These are phyloP conservation scores for Rhododendron kiyosumense DNA, from an alignment of 148 eudicot genomes.

Conservation along the genomic window DNA sequence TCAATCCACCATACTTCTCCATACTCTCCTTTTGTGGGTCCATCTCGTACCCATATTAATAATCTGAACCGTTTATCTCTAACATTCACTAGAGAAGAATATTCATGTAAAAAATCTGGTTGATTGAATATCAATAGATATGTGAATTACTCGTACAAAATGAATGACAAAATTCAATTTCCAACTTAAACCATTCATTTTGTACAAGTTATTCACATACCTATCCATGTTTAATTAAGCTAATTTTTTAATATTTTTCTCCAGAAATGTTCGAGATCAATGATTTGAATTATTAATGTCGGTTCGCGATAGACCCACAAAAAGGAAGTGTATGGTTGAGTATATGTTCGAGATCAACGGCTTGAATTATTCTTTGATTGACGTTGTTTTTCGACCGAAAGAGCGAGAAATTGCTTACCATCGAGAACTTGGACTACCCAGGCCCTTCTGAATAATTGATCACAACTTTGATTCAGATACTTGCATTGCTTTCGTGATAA, in stretches of 20 bases:
- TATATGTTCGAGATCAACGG: too few relatives aligned
- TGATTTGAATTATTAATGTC: too few relatives aligned
- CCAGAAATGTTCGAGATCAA: too few relatives aligned
- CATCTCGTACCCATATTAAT: neutral
- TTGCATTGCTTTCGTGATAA: neutral
- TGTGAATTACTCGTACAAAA: neutral
- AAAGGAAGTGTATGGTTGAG: neutral
- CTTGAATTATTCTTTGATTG: neutral
- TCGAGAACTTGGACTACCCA: neutral
- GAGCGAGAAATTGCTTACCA: neutral
- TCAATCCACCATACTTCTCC: neutral
- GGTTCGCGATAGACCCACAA: neutral
- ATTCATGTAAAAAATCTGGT: too few relatives aligned
- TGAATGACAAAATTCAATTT: too few relatives aligned
- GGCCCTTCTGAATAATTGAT: neutral
- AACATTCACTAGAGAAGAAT: too few relatives aligned
- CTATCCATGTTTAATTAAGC: neutral
- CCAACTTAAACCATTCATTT: neutral
- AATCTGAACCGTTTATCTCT: neutral
- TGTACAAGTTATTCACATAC: neutral
- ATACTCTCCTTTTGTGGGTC: neutral
- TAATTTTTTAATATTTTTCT: too few relatives aligned
- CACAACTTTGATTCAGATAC: neutral
- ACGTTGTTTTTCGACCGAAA: neutral
- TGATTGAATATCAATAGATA: neutral